Evolutionary conservation across 306 rosid species (phyloP), one percentile per base, ranked within the genome.

Genomic region (Prunus mume): DNA sequence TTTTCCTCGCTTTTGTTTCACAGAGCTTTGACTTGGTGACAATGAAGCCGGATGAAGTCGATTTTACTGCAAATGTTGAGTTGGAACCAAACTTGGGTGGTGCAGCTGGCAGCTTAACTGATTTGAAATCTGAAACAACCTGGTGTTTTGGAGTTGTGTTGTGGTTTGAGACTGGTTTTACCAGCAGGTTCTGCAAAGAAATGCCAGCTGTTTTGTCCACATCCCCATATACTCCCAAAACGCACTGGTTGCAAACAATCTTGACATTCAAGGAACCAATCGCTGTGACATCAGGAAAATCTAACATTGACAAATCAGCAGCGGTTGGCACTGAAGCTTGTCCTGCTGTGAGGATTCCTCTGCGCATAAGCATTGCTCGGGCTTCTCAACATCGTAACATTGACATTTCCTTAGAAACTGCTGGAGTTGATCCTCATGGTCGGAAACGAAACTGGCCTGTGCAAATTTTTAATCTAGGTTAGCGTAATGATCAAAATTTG

Each of bases 101-200:
- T 69, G 71, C 79, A 65, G 82, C 69, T 15, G 72, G 71, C 27
- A 50, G 47, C 72, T 41, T 45, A 22, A 49, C 55, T 14, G 65
- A 78, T n/a, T 76, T 46, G 50, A 84, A 84, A 64, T 86, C 81
- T 18, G 78, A 70, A 81, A 67, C 89, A 69, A 81, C 86, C 20
- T 76, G 75, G 87, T 95, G 97, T 78, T 85, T 87, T 70, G 97
- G 99, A 38, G 86, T 86, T 77, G 89, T 95, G 62, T 72, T 95
- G 74, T 92, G 99, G 99, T 95, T 95, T 81, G 97, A 90, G 71
- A 92, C 97, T 43, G 96, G 97, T 65, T 92, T 95, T 65, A 88
- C 96, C n/a, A 83, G 85, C 84, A 85, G 97, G 76, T 95, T 92
- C 87, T 95, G 99, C 87, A 83, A 50, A 46, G 96, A 92, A 87